Evolutionary conservation across 805 yeast genomes (phyloP).

Genomic region (Myxozyma vanderwaltii): DNA sequence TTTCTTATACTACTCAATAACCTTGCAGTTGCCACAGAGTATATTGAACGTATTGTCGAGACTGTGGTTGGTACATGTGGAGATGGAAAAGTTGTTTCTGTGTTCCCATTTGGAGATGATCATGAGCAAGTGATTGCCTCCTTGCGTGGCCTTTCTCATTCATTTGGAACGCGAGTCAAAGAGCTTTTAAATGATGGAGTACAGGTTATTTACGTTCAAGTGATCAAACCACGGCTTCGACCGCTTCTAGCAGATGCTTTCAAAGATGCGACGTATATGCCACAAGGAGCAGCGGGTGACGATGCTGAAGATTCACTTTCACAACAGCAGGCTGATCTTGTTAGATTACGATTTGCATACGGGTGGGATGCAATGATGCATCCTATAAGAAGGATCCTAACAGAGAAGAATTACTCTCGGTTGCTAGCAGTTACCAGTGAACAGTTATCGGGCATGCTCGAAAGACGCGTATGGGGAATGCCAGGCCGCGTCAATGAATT

Average conservation of each 20-base stretch:
- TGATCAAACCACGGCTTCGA: conserved; percentile 44
- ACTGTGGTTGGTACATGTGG: conserved; percentile 39
- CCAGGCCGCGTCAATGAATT: conserved; percentile 73
- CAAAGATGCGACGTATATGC: conserved; percentile 46
- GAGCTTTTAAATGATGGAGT: conserved; percentile 51
- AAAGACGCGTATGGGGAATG: conserved; percentile 66
- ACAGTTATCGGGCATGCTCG: conserved; percentile 59
- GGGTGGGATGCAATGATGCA: conserved; percentile 66
- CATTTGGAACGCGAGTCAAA: conserved; percentile 43
- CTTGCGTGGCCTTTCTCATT: conserved; percentile 37
- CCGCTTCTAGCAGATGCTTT: conserved; percentile 46
- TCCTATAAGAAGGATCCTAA: conserved; percentile 65
- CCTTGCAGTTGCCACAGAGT: conserved; percentile 61
- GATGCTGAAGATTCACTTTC: conserved; percentile 29
- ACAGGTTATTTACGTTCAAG: conserved; percentile 46
- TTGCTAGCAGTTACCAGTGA: conserved; percentile 56
- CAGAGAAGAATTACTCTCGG: conserved; percentile 53
- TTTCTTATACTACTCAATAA: conserved; percentile 75
- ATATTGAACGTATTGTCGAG: conserved; percentile 56
- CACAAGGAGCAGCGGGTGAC: conserved; percentile 28
- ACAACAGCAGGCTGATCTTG: conserved; percentile 32
- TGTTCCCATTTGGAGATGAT: conserved; percentile 38
- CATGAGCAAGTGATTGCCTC: conserved; percentile 28
- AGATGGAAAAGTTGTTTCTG: conserved; percentile 31
- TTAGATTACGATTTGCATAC: conserved; percentile 49